A percentile compares a stretch with the other conserved stretches of the same genome.
phyloP scores from a whole-genome alignment of 2,329 filamentous ascomycete species.

The Xylariales sp. region DNA sequence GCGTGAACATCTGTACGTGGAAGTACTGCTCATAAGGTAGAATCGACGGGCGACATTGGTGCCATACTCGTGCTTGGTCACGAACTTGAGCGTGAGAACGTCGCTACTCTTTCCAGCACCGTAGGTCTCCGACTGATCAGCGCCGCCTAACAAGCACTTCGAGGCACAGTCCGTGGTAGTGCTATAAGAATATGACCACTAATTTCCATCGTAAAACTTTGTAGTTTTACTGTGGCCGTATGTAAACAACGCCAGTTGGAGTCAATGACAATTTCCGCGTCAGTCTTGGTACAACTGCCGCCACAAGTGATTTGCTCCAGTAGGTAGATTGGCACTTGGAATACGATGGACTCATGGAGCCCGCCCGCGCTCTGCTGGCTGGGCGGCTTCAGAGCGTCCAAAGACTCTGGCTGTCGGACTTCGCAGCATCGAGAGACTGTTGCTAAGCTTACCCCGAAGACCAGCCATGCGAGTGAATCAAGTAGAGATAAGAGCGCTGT shows the following conservation, averaged over 20 bases:
- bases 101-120: conserved; percentile 43
- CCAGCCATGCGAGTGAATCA: too few relatives aligned
- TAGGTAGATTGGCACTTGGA: too few relatives aligned
- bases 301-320: conserved; percentile 40
- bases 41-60: conserved; percentile 43
- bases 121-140: conserved; percentile 41
- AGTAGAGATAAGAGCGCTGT: too few relatives aligned
- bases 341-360: too few relatives aligned
- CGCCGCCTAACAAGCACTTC: conserved; percentile 42
- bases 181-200: conserved; percentile 31
- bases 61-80: conserved; percentile 42
- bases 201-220: conserved; percentile 47
- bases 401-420: too few relatives aligned
- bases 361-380: too few relatives aligned
- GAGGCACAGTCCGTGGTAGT: conserved; percentile 34
- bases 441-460: too few relatives aligned
- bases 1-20: conserved; percentile 55
- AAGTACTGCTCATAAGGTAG: conserved; percentile 53
- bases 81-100: conserved; percentile 46
- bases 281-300: conserved; percentile 37
- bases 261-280: conserved; percentile 44
- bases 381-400: too few relatives aligned
- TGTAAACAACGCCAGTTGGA: conserved; percentile 51
- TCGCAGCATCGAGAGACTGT: too few relatives aligned
- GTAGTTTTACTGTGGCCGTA: conserved; percentile 32